A percentile compares a stretch with the other conserved stretches of the same genome.
phyloP scores from a whole-genome alignment of 108 stramenopile species.

The Craspedostauros australis region DNA sequence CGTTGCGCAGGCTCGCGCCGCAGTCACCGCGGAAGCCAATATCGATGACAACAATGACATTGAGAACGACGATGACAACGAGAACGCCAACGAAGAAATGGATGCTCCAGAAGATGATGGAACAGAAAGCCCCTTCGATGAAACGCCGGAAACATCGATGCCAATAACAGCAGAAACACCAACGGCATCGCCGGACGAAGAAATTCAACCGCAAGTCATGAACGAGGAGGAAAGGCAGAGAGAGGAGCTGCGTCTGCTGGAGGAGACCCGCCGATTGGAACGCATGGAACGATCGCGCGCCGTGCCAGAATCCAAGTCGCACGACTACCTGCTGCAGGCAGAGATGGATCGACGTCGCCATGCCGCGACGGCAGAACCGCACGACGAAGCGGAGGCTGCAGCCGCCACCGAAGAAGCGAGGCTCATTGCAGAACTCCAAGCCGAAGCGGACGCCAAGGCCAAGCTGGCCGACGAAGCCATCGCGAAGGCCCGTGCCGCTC shows the following conservation, averaged over 20 bases:
- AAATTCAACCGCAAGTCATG: conserved; percentile 5
- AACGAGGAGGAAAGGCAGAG: too few species aligned
- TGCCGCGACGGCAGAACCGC: conserved; percentile 8
- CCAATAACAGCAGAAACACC: neutral
- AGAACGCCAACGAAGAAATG: neutral
- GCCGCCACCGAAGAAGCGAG: too few species aligned
- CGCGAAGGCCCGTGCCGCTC: conserved; percentile 20
- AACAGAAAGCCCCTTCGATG: neutral
- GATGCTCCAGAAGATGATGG: neutral
- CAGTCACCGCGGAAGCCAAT: too few species aligned
- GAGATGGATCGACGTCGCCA: conserved; percentile 19
- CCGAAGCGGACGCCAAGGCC: conserved; percentile 28
- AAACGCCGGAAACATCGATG: neutral
- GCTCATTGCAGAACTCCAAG: conserved; percentile 26
- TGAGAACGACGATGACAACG: neutral
- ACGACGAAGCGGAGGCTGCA: conserved; percentile 10
- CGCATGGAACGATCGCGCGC: conserved; percentile 8
- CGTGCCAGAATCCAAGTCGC: too few species aligned
- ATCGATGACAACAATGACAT: too few species aligned
- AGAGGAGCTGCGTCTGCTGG: conserved; percentile 5
- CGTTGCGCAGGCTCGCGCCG: neutral
- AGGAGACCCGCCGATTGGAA: conserved; percentile 12
- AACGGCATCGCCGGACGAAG: conserved; percentile 12
- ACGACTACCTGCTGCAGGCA: too few species aligned
- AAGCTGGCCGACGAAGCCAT: conserved; percentile 31